Percentiles rank a stretch among this genome's conserved stretches.
phyloP scores from a whole-genome alignment of 1,284 basidiomycete species.

The Moesziomyces parantarcticus region DNA sequence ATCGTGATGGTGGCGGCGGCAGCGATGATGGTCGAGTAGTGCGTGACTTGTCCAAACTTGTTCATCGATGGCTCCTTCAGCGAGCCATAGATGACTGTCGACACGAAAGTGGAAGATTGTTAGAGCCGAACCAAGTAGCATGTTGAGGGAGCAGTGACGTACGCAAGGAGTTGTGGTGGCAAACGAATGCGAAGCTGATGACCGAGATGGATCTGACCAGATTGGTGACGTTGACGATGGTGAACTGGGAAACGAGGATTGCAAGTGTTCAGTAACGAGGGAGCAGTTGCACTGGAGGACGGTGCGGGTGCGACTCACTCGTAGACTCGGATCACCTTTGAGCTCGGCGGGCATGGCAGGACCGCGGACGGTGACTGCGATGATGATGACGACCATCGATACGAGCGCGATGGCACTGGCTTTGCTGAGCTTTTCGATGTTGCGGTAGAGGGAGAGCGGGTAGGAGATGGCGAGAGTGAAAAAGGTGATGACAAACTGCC shows the following conservation, averaged over 20 bases:
- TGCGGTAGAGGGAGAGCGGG: slow-evolving; percentile 92
- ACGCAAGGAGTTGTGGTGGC: slow-evolving; percentile 66
- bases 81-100: slow-evolving; percentile 82
- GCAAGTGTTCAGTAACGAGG: no score
- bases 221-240: slow-evolving; percentile 81
- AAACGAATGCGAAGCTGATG: slow-evolving; percentile 68
- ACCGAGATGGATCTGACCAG: slow-evolving; percentile 64
- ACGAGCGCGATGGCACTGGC: slow-evolving; percentile 81
- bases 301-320: slow-evolving; percentile 5
- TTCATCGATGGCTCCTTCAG: slow-evolving; percentile 92
- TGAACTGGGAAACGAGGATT: slow-evolving; percentile 73
- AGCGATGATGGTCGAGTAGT: slow-evolving; percentile 70
- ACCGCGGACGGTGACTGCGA: slow-evolving; percentile 85
- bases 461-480: slow-evolving; percentile 74
- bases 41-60: slow-evolving; percentile 91
- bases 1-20: slow-evolving; percentile 70
- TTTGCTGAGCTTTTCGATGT: slow-evolving; percentile 95
- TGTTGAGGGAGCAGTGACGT: neutral
- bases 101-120: no score
- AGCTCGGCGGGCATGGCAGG: slow-evolving; percentile 81
- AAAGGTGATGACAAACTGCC: slow-evolving; percentile 81
- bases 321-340: slow-evolving; percentile 74
- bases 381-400: slow-evolving; percentile 94
- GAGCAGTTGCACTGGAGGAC: neutral
- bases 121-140: neutral